Conservation (phyloP, 352 stramenopile species). For the Phytophthora tentaculata region DNA sequence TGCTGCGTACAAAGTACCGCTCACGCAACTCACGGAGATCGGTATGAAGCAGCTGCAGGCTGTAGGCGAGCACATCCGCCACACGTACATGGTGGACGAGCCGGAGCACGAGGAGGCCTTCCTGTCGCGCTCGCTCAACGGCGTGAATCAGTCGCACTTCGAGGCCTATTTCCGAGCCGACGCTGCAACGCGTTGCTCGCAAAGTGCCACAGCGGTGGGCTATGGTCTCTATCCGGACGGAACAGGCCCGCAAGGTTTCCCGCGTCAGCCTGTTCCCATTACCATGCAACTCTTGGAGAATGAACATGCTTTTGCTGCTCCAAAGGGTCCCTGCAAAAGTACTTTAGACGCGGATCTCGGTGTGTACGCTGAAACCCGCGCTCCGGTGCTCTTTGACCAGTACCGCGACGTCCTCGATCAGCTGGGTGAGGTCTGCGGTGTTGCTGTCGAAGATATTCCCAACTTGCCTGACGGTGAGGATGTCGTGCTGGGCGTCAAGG, state of each 20-base stretch:
- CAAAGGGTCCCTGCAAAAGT: slow-evolving; percentile 73
- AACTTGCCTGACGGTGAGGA: slow-evolving; percentile 70
- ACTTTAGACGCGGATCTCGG: slow-evolving; percentile 59
- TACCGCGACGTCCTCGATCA: slow-evolving; percentile 63
- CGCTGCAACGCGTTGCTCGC: slow-evolving; percentile 77
- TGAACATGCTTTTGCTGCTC: slow-evolving; percentile 85
- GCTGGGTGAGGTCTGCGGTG: slow-evolving; percentile 64
- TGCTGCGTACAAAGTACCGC: slow-evolving; percentile 77
- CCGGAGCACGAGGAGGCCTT: slow-evolving; percentile 55
- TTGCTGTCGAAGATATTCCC: slow-evolving; percentile 64
- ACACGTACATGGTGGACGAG: slow-evolving; percentile 66
- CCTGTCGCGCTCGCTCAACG: slow-evolving; percentile 73
- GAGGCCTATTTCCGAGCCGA: slow-evolving; percentile 88
- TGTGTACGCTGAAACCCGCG: slow-evolving; percentile 62
- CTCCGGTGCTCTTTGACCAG: slow-evolving; percentile 59
- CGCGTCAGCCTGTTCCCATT: slow-evolving; percentile 77
- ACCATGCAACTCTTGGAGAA: slow-evolving; percentile 87
- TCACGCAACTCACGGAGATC: slow-evolving; percentile 83
- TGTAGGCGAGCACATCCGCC: slow-evolving; percentile 71
- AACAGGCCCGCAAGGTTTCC: slow-evolving; percentile 70
- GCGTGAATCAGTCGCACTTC: slow-evolving; percentile 78
- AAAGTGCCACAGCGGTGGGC: slow-evolving; percentile 76
- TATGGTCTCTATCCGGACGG: slow-evolving; percentile 86
- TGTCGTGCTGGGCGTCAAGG: slow-evolving; percentile 78
- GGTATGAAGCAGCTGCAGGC: slow-evolving; percentile 81